Percentiles rank a stretch among this genome's conserved stretches.
These are phyloP conservation scores for Marasmius oreades DNA, from an alignment of 1,284 basidiomycete genomes.

Conservation along the genomic window DNA sequence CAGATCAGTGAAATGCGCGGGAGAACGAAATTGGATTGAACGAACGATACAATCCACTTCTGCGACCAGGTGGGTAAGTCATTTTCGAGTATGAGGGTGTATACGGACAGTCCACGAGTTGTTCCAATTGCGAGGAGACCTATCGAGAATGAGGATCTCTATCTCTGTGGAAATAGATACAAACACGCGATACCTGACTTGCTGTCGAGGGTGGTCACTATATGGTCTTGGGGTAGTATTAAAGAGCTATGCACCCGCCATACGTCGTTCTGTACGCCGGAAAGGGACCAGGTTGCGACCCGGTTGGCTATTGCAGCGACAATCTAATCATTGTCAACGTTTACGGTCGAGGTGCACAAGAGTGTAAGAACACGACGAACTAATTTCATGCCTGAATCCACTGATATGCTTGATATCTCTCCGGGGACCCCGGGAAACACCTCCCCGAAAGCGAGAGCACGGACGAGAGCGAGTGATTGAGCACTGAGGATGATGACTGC, in stretches of 20 bases:
- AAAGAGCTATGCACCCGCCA: slow-evolving; percentile 83
- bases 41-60: slow-evolving; percentile 68
- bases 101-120: slow-evolving; percentile 55
- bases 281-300: slow-evolving; percentile 72
- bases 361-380: slow-evolving; percentile 39
- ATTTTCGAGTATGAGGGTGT: slow-evolving; percentile 72
- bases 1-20: slow-evolving; percentile 10
- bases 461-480: slow-evolving; percentile 52
- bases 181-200: slow-evolving; percentile 52
- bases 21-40: slow-evolving; percentile 8
- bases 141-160: slow-evolving; percentile 28
- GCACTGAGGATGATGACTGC: slow-evolving; percentile 68
- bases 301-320: slow-evolving; percentile 63
- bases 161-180: slow-evolving; percentile 5
- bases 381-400: slow-evolving; percentile 74
- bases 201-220: slow-evolving; percentile 62
- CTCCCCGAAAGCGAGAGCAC: slow-evolving; percentile 72
- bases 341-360: slow-evolving; percentile 9
- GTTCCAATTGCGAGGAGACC: slow-evolving; percentile 71
- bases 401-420: slow-evolving; percentile 56
- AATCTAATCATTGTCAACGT: slow-evolving; percentile 41
- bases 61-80: slow-evolving; percentile 76
- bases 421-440: slow-evolving; percentile 60
- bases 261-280: slow-evolving; percentile 51
- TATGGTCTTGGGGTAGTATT: slow-evolving; percentile 47